Evolutionary conservation across 257 asterid species (phyloP).

Genomic region (Thymus quinquecostatus): DNA sequence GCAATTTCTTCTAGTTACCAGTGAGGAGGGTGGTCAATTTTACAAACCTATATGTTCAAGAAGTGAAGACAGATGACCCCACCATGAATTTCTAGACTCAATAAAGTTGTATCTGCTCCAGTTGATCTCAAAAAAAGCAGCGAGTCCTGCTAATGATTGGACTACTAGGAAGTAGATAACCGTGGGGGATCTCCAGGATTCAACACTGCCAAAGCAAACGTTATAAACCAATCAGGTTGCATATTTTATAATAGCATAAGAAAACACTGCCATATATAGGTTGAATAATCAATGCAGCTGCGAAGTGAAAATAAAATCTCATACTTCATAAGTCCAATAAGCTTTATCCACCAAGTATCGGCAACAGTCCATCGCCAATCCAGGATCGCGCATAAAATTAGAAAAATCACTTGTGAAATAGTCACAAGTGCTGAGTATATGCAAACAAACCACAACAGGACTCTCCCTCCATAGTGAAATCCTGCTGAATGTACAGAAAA

Average conservation of each 20-base stretch:
- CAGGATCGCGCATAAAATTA: slow-evolving; percentile 52
- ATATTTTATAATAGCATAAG: slow-evolving; percentile 12
- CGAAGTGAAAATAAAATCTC: slow-evolving; percentile 30
- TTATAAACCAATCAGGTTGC: slow-evolving; percentile 25
- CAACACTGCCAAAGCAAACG: slow-evolving; percentile 61
- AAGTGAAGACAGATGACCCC: slow-evolving; percentile 66
- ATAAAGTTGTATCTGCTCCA: slow-evolving; percentile 54
- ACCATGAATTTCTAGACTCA: slow-evolving; percentile 61
- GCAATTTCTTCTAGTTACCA: slow-evolving; percentile 1
- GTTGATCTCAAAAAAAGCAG: slow-evolving; percentile 68
- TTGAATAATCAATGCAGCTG: slow-evolving; percentile 9
- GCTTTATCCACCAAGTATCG: slow-evolving; percentile 79
- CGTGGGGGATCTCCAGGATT: slow-evolving; percentile 73
- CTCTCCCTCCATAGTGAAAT: slow-evolving; percentile 63
- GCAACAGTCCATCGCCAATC: slow-evolving; percentile 51
- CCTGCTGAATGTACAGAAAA: slow-evolving; percentile 51
- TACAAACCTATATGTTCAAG: slow-evolving; percentile 77
- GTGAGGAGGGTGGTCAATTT: slow-evolving; percentile 25
- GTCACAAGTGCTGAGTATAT: slow-evolving; percentile 59
- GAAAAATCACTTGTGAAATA: slow-evolving; percentile 65
- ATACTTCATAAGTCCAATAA: slow-evolving; percentile 82
- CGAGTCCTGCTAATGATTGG: slow-evolving; percentile 57
- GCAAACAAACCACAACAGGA: slow-evolving; percentile 66
- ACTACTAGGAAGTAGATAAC: slow-evolving; percentile 65
- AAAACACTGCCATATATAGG: slow-evolving; percentile 13